These are phyloP conservation scores for Gnetum montanum DNA, from an alignment of 75 land plant genomes.

Conservation along the genomic window DNA sequence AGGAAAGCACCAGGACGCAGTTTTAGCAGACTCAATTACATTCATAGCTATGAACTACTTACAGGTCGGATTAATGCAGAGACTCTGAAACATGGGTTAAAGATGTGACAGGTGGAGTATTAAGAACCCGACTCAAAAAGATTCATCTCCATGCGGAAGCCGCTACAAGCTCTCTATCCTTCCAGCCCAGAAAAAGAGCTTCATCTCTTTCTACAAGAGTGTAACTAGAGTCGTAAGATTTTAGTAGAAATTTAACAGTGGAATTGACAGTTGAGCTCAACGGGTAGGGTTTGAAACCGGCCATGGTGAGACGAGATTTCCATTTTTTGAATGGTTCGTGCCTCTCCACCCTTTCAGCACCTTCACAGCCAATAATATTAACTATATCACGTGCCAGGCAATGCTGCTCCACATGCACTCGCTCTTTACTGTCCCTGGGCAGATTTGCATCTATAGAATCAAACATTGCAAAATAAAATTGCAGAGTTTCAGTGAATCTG, in stretches of 20 bases:
- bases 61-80: too few relatives aligned
- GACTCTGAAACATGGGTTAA: too few relatives aligned
- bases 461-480: conserved; percentile 47
- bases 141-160: conserved; percentile 27
- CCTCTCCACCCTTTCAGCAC: conserved; percentile 53
- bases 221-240: conserved; percentile 34
- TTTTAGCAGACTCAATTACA: too few relatives aligned
- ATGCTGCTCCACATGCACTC: conserved; percentile 57
- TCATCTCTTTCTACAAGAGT: conserved; percentile 45
- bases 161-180: conserved; percentile 22
- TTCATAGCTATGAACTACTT: too few relatives aligned
- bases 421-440: conserved; percentile 39
- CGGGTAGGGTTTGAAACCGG: conserved; percentile 51
- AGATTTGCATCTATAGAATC: conserved; percentile 59
- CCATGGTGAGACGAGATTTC: conserved; percentile 50
- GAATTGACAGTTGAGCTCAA: conserved; percentile 39
- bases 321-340: conserved; percentile 56
- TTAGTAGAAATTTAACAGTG: conserved; percentile 32
- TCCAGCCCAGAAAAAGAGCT: conserved; percentile 54
- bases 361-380: conserved; percentile 57
- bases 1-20: too few relatives aligned
- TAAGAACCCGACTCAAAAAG: too few relatives aligned
- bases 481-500: conserved; percentile 41
- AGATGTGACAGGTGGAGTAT: too few relatives aligned
- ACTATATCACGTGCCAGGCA: conserved; percentile 59